A percentile compares a stretch with the other conserved stretches of the same genome.
Evolutionary conservation across 208 protist species (phyloP).

Genomic region (Acanthamoeba lugdunensis): DNA sequence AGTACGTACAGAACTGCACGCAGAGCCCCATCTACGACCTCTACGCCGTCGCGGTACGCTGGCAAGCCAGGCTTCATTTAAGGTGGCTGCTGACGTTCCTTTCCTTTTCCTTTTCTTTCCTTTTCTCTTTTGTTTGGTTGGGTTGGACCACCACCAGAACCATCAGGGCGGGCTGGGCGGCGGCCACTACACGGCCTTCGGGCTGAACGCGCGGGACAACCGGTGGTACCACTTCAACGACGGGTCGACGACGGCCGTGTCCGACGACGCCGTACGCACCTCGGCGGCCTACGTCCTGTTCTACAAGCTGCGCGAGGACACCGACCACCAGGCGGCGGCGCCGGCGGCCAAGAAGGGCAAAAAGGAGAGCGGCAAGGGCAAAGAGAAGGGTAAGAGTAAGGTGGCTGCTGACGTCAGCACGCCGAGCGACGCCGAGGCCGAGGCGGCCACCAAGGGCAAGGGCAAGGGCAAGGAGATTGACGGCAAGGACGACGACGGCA

Average conservation of each 20-base stretch:
- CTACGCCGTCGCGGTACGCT: slow-evolving; percentile 79
- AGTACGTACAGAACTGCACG: background rate
- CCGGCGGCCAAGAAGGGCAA: background rate
- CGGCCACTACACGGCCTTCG: slow-evolving; percentile 87
- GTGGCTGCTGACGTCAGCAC: background rate
- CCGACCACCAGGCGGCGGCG: background rate
- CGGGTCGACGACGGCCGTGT: slow-evolving; percentile 59
- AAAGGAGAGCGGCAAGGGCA: background rate
- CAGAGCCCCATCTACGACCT: slow-evolving; percentile 82
- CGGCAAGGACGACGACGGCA: background rate
- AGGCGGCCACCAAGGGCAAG: background rate
- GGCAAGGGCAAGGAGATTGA: background rate
- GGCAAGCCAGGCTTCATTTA: background rate
- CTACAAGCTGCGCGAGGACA: slow-evolving; percentile 69
- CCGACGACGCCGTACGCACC: slow-evolving; percentile 53
- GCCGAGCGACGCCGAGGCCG: background rate
- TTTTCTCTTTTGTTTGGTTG: too few species aligned
- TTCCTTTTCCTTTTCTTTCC: too few species aligned
- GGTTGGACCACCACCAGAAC: slow-evolving; percentile 67
- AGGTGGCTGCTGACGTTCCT: too few species aligned
- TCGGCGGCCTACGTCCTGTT: slow-evolving; percentile 81
- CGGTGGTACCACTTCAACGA: slow-evolving; percentile 84
- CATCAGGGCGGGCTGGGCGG: slow-evolving; percentile 84
- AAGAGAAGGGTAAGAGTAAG: background rate
- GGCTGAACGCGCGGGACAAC: slow-evolving; percentile 73